Base-by-base conservation (phyloP, 352 stramenopile species). In the Pythium grandisporangium region DNA sequence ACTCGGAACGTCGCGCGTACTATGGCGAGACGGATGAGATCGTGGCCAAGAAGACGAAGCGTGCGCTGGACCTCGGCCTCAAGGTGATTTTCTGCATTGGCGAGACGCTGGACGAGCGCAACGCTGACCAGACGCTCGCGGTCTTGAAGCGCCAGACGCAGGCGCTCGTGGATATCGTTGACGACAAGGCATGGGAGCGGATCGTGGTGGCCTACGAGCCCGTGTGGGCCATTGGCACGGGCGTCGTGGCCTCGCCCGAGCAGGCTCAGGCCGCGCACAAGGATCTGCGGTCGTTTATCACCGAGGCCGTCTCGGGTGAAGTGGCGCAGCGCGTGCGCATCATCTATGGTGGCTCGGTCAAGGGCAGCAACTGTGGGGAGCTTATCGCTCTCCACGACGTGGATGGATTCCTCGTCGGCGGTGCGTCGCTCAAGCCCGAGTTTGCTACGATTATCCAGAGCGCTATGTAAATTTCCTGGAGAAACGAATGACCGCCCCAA, bases 151-250 rank as follows among this genome's bases (percentile, higher is more conserved):
- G 95, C 37, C 96, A 99, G 70, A 91, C 98, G 12, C 79, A 98
- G 60, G 91, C 85, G 25, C 67, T 97, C 40, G 81, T 78, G 17
- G 67, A 76, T 45, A 73, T 89, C 17, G 84, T 98, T 47, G 67
- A 54, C 38, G 84, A 93, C 40, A 61, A 90, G 34, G 68, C 84
- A 26, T 89, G 73, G 75, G 53, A 63, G 27, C 66, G 66, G 41
- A 61, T 99, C 39, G 95, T 97, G 35, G 90, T 98, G 58, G 95
- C 94, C 16, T 98, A 98, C 59, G 90, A 97, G 63, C 95, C 95
- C 13, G 96, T 98, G 50, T 98, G 95, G 95, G 95, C 95, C 24
- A 98, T 98, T 62, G 95, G 94, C 58, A 99, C 95, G 41, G 95
- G 95, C 10, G 76, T 98, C 27, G 95, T 95, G n/a, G 95, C 93